A percentile compares a stretch with the other conserved stretches of the same genome.
Evolutionary conservation across 2,329 filamentous ascomycete species (phyloP).

Genomic region (Penicillium hordei): DNA sequence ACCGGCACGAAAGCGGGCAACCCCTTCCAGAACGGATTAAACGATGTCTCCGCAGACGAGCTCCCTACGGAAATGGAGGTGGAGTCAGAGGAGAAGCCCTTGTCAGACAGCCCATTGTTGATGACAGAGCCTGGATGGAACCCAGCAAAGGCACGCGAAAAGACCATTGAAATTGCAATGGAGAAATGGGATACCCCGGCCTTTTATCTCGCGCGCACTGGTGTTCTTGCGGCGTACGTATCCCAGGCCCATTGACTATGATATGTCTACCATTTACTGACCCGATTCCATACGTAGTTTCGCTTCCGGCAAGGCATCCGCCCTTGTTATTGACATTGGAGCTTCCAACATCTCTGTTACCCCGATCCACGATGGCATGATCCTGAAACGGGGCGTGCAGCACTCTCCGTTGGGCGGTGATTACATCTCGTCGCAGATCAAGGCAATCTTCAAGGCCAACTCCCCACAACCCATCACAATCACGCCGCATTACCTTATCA

Average conservation of each 20-base stretch:
- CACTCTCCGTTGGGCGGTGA: slow-evolving; percentile 83
- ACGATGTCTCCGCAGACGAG: slow-evolving; percentile 61
- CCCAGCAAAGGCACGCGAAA: slow-evolving; percentile 80
- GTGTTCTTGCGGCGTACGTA: slow-evolving; percentile 74
- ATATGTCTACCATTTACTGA: slow-evolving; percentile 6
- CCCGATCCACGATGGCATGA: slow-evolving; percentile 90
- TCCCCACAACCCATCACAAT: slow-evolving; percentile 69
- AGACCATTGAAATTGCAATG: slow-evolving; percentile 94
- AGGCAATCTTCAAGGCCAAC: slow-evolving; percentile 70
- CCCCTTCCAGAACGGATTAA: slow-evolving; percentile 74
- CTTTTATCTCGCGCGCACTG: slow-evolving; percentile 87
- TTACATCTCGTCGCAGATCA: slow-evolving; percentile 86
- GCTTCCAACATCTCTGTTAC: slow-evolving; percentile 86
- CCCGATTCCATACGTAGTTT: slow-evolving; percentile 52
- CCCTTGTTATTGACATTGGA: slow-evolving; percentile 87
- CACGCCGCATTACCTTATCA: slow-evolving; percentile 82
- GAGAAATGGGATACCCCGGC: slow-evolving; percentile 94
- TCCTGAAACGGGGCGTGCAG: slow-evolving; percentile 85
- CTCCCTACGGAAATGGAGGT: slow-evolving; percentile 64
- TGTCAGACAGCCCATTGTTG: slow-evolving; percentile 85
- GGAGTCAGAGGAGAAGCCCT: slow-evolving; percentile 67
- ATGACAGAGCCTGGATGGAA: slow-evolving; percentile 97
- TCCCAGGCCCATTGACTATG: slow-evolving; percentile 17
- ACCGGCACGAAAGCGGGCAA: slow-evolving; percentile 72
- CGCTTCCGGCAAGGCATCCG: slow-evolving; percentile 87